Percentiles rank a stretch among this genome's conserved stretches.
Evolutionary conservation across 441 rosid species (phyloP).

Genomic region (Croton laevigatus): DNA sequence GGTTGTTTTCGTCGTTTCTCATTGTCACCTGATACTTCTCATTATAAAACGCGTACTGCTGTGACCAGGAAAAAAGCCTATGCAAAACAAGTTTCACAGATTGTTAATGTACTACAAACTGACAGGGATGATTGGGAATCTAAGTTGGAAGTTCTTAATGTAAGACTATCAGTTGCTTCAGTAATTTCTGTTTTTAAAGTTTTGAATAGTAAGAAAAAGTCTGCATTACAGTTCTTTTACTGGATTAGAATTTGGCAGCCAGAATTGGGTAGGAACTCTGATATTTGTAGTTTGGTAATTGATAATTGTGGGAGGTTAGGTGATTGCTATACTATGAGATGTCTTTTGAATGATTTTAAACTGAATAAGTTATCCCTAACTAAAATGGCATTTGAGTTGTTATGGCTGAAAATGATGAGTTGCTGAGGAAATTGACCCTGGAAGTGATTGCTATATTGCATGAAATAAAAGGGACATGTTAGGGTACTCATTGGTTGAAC

Average conservation of each 20-base stretch:
- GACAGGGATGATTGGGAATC: conserved; percentile 30
- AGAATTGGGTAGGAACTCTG: conserved; percentile 28
- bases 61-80: conserved; percentile 9
- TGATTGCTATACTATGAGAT: conserved; percentile 33
- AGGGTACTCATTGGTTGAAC: conserved; percentile 39
- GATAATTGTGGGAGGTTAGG: conserved; percentile 49
- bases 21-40: background rate
- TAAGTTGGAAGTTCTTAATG: conserved; percentile 34
- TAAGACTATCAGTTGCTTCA: conserved; percentile 31
- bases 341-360: conserved; percentile 33
- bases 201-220: conserved; percentile 37
- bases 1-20: conserved; percentile 15
- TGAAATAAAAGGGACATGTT: conserved; percentile 39
- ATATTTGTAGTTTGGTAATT: conserved; percentile 43
- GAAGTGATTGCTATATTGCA: conserved; percentile 37
- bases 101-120: conserved; percentile 32
- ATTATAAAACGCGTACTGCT: conserved; percentile 1
- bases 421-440: conserved; percentile 21
- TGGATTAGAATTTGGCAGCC: conserved; percentile 39
- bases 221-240: conserved; percentile 41
- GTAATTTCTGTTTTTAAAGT: conserved; percentile 24
- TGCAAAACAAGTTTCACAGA: conserved; percentile 19
- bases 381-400: conserved; percentile 44
- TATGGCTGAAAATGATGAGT: conserved; percentile 22
- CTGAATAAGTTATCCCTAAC: conserved; percentile 23